phyloP scores from a whole-genome alignment of 2,329 filamentous ascomycete genomes.

The Nemania diffusa region DNA sequence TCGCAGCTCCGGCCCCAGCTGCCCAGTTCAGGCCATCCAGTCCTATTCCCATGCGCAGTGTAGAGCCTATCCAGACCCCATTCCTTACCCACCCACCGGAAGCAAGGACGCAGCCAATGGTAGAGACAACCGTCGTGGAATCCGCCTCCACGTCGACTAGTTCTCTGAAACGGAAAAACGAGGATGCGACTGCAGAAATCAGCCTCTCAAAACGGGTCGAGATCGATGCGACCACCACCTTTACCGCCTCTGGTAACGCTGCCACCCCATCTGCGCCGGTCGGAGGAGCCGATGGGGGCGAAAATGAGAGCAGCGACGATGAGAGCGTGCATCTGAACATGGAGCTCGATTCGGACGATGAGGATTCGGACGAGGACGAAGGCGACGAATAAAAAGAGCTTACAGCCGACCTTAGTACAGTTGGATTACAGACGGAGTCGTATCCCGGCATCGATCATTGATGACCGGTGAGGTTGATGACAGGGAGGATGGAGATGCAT shows the following conservation, averaged over 20 bases:
- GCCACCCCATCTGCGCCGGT: not conserved
- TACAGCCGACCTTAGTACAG: not conserved
- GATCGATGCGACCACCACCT: constrained; percentile 44
- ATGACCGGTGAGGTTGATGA: constrained; percentile 7
- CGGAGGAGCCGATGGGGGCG: constrained; percentile 49
- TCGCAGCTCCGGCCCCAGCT: constrained; percentile 24
- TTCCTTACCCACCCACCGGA: constrained; percentile 42
- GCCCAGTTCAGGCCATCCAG: constrained; percentile 26
- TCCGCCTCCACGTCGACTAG: constrained; percentile 29
- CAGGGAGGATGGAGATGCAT: constrained; percentile 1
- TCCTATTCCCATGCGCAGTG: constrained; percentile 18
- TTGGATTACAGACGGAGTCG: not conserved
- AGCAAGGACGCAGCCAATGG: constrained; percentile 41
- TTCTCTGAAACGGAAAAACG: constrained; percentile 57
- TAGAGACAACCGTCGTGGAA: constrained; percentile 27
- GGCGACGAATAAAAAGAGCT: constrained; percentile 15
- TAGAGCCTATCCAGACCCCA: constrained; percentile 37
- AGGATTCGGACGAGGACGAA: constrained; percentile 52
- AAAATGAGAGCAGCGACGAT: constrained; percentile 59
- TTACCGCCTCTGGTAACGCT: not conserved
- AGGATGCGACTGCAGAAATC: constrained; percentile 50
- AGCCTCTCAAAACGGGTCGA: constrained; percentile 53
- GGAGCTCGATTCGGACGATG: constrained; percentile 59
- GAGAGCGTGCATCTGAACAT: constrained; percentile 69
- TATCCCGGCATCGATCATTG: constrained; percentile 5